Base-by-base conservation (phyloP, 2,329 filamentous ascomycete genomes). In the Penicillium sp. region DNA sequence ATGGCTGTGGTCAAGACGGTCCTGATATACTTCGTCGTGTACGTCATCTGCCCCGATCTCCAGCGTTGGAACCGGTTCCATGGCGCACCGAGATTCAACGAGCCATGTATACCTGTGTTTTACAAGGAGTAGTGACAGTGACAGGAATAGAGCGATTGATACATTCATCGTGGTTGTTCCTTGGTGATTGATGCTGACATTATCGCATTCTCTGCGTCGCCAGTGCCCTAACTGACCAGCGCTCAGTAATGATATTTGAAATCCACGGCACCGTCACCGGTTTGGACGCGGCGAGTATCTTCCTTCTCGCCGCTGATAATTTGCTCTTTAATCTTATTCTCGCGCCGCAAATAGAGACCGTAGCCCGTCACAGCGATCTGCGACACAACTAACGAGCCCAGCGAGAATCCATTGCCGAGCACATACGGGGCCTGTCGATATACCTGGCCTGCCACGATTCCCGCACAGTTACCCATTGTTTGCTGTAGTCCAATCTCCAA, bases 391-490 rank as follows among this genome's bases (percentile, higher is more conserved):
- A 74, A 47, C 2, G 71, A 59, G 0, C 72, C 72, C 33, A 75
- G 42, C 1, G 70, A 73, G 51, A 74, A 75, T 1, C 64, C 54
- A 29, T 74, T 70, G 0, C 70, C 70, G 7, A 74, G 58, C 1
- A 68, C 62, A 51, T 74, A 74, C 2, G 70, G 71, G 10, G 65
- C 61, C 2, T 57, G 52, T 13, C 71, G 65, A 51, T 74, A 80
- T 0, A 80, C 71, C 52, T 80, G 78, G 0, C 76, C 77, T 0
- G 76, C 75, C 1, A 78, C 75, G 7, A 80, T 74, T 9, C 78
- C 78, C 0, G 77, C 77, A 1, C 71, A 74, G 26, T 81, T 81
- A 1, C 73, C 78, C 1, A 81, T 69, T 0, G 77, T 79, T 44
- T 78, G 74, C 8, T 78, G 72, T 23, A 77, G 62, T 1, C 77